Base-by-base conservation (phyloP, 176 grass and related monocot species). In the Calamus simplicifolius region DNA sequence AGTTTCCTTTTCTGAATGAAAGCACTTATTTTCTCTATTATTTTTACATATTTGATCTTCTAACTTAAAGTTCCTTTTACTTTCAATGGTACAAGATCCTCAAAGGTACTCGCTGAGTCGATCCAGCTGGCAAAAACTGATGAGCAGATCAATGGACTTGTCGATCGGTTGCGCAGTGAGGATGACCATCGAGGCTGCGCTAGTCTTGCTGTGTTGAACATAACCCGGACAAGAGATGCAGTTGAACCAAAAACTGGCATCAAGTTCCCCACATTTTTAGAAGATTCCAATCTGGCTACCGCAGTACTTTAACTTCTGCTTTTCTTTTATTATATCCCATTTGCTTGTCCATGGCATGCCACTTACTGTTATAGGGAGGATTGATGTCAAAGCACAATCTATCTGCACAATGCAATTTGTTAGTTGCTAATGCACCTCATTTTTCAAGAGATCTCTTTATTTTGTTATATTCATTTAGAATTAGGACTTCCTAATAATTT, bases 201-300 rank as follows among this genome's bases (percentile, higher is more conserved):
- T 67, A 67, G 64, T 8, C 52, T 72, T 88, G 50, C 75, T 62
- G 61, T 82, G 52, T 71, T 72, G 49, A 82, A 70, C n/a, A 76
- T 81, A 48, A 77, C 80, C 71, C 80, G 80, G 78, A 73, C 66
- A 61, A 82, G 67, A 83, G 81, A 91, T 78, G 69, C 81, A 38
- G 52, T 79, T 92, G 93, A 98, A 71, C 84, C 84, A 77, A 81
- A 92, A 85, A 98, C 93, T 75, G 87, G 93, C 82, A 98, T 92
- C 52, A 92, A 92, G 50, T 98, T 98, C 29, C 87, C 93, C 19
- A 27, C 87, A 72, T 85, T 79, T 77, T 72, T 98, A 18, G 69
- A 88, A 69, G 93, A 92, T 16, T 83, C 75, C 73, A 76, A 56
- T 79, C 63, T 75, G 71, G 64, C 78, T 72, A 75, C 79, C 38